Evolutionary conservation across 1,139 yeast genomes (phyloP), one percentile per base, ranked within the genome.

Genomic region (Taphrina confusa): DNA sequence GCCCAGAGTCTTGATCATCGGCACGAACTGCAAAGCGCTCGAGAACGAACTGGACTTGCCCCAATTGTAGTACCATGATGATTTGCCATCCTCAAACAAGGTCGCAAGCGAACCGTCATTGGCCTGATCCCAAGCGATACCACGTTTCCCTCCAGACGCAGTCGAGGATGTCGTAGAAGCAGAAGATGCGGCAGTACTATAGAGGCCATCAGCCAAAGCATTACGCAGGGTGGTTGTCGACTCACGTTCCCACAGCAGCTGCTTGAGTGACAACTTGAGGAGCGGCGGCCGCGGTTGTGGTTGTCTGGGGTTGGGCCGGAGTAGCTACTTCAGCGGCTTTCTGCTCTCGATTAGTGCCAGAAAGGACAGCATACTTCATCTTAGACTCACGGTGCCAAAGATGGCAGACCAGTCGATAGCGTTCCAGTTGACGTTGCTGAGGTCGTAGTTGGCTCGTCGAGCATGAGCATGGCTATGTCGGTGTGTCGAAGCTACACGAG

Each of bases 41-140:
- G 56, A 37, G 49, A 47, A 37, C 18, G 56, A 33, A 23, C 50
- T 16, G 27, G n/a, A 8, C n/a, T 33, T 31, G 14, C 51, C 56
- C 61, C 61, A 57, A 37, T 57, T 49, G 57, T 50, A 57, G 37
- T 11, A 12, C 46, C 56, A 57, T 3, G 57, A 40, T 22, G 33
- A 9, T 30, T 31, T 31, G 20, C 46, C 34, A 34, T 49, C 40
- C 55, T 39, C 47, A 27, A 49, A 51, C 27, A 30, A 16, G 11
- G 44, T 49, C 30, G 34, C 40, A 22, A 57, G 50, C 4, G 61
- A 51, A n/a, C 40, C 40, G 4, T 45, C 54, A 23, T 56, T 47
- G 39, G 45, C 54, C 40, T 50, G 50, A 45, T 57, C 61, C 61
- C 61, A 57, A 4, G 61, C 61, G 11, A 57, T 27, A 20, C 61